A percentile compares a stretch with the other conserved stretches of the same genome.
Evolutionary conservation across 331 rosid species (phyloP).

Genomic region (Dryas integrifolia): DNA sequence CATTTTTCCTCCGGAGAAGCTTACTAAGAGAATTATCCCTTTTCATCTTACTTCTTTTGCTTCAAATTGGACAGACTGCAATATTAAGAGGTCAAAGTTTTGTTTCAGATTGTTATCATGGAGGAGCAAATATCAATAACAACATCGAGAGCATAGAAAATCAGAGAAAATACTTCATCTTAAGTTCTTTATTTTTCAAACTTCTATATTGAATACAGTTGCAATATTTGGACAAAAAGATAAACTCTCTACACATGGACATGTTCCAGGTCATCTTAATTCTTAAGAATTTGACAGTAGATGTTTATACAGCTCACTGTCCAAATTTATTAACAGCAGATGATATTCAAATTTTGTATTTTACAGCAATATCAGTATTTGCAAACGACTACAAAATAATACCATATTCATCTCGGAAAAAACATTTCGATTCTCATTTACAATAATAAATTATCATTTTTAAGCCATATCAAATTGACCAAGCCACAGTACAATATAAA

Average conservation of each 20-base stretch:
- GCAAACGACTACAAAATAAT: not conserved
- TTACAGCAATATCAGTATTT: not conserved
- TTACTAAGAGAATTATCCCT: not conserved
- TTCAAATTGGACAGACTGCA: conserved; percentile 10
- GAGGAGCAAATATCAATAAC: not conserved
- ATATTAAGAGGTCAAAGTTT: not conserved
- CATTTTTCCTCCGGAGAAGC: not conserved
- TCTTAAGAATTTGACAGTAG: not conserved
- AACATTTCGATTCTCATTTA: not conserved
- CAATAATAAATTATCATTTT: not conserved
- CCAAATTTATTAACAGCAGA: not conserved
- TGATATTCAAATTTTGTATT: not conserved
- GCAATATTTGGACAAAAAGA: not conserved
- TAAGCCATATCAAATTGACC: not conserved
- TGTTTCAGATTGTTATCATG: not conserved
- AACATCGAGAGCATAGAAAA: not conserved
- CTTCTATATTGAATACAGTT: not conserved
- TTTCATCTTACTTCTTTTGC: conserved; percentile 4
- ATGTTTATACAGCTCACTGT: not conserved
- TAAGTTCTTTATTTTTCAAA: not conserved
- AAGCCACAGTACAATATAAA: not conserved
- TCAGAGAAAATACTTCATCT: not conserved
- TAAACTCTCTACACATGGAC: not conserved
- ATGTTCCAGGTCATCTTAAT: not conserved
- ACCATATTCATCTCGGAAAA: not conserved